Conservation (phyloP, 192 early-diverging fungal species). For the Chytriomyces confervae region DNA sequence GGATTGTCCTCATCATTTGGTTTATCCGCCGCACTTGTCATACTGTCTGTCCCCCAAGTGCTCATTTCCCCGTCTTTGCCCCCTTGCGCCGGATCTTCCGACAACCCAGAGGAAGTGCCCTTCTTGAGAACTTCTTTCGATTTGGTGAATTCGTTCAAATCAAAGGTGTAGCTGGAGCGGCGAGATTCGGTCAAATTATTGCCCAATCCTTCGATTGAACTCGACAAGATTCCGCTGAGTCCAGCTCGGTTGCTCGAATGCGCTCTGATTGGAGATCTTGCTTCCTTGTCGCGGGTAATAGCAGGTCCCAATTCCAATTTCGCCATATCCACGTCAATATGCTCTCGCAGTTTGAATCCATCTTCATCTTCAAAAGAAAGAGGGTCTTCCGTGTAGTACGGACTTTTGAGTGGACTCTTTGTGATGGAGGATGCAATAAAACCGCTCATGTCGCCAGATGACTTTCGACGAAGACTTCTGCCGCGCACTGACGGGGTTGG, state of each 20-base stretch:
- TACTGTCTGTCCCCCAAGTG: not conserved
- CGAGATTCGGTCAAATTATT: not conserved
- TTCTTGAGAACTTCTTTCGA: not conserved
- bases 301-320: constrained; percentile 25
- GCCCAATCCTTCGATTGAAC: constrained; percentile 1
- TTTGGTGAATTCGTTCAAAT: constrained; percentile 22
- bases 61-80: not conserved
- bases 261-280: constrained; percentile 18
- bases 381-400: constrained; percentile 43
- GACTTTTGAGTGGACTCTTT: constrained; percentile 39
- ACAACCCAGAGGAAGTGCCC: not conserved
- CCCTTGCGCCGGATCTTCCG: not conserved
- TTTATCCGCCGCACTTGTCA: no score
- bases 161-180: constrained; percentile 30
- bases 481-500: constrained; percentile 11
- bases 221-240: constrained; percentile 11
- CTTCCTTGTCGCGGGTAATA: not conserved
- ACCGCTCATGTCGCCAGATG: constrained; percentile 26
- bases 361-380: constrained; percentile 9
- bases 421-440: constrained; percentile 12
- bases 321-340: constrained; percentile 31
- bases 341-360: constrained; percentile 29
- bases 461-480: constrained; percentile 30
- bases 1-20: no score
- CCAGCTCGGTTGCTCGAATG: constrained; percentile 15